Evolutionary conservation across 176 grass and related monocot genomes (phyloP), one percentile per base, ranked within the genome.

Genomic region (Tillandsia leiboldiana): DNA sequence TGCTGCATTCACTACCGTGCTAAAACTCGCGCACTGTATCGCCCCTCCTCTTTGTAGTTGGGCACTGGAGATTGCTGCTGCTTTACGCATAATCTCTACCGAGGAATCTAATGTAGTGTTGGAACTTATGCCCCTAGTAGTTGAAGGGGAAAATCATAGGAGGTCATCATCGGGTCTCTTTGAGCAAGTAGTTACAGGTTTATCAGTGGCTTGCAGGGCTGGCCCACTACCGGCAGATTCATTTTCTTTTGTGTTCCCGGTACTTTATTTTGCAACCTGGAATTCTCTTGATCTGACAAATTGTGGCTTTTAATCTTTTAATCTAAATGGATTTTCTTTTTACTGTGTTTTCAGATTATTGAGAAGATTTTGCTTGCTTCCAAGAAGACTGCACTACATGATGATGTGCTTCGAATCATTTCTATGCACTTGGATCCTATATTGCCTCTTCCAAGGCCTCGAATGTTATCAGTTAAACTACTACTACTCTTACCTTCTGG

Each of bases 341-440:
- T 75, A 42, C 15, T 17, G 65, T 68, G 52, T 70, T 70, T n/a
- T 77, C 74, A 80, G 76, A 83, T 87, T 74, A 71, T 97, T 70
- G 93, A 97, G 72, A 84, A 66, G 71, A 87, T 97, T 75, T 82
- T 97, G 69, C 57, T 87, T 75, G 87, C 86, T 71, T 85, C 89
- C 1, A 97, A 83, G 72, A 97, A 92, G 79, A 97, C 93, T 9
- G 83, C 64, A 24, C 86, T 97, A 85, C 93, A 97, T 82, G 93
- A 97, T 83, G 81, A 92, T 47, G 78, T 92, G 73, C 86, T 97
- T 83, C 83, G 53, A 53, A 87, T 97, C 81, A 64, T 97, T 59
- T 89, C 93, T 52, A 71, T 92, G 83, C 93, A 97, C 83, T 70
- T 97, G 69, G 93, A 97, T 90, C 89, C 93, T 75, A 83, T 97